These are phyloP conservation scores for Cyphellophora europaea DNA, from an alignment of 2,329 filamentous ascomycete species.

Conservation along the genomic window DNA sequence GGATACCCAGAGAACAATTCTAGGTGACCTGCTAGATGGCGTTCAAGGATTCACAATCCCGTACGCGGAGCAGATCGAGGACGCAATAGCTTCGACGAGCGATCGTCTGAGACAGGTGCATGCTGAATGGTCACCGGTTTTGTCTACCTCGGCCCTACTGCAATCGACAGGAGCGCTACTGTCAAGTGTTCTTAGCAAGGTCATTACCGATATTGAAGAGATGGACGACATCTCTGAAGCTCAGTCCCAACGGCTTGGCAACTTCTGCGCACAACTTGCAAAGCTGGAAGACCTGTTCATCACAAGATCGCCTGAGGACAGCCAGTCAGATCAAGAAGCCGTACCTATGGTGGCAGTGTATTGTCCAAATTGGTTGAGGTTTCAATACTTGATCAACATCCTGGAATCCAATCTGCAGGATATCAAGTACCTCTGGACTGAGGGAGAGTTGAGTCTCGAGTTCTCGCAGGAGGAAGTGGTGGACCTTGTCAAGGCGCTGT, in stretches of 20 bases:
- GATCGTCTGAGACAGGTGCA: slow-evolving; percentile 50
- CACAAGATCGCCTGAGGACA: slow-evolving; percentile 26
- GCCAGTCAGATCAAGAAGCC: slow-evolving; percentile 21
- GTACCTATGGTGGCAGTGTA: slow-evolving; percentile 52
- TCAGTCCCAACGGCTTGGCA: slow-evolving; percentile 50
- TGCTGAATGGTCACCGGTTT: slow-evolving; percentile 46
- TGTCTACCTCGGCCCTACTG: slow-evolving; percentile 51
- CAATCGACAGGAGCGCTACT: slow-evolving; percentile 53
- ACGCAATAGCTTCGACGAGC: slow-evolving; percentile 48
- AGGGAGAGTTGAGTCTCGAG: slow-evolving; percentile 54
- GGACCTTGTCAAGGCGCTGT: slow-evolving; percentile 54
- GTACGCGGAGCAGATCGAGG: slow-evolving; percentile 51
- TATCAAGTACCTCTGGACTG: slow-evolving; percentile 56
- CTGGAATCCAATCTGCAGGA: slow-evolving; percentile 54
- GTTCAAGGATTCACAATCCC: slow-evolving; percentile 54
- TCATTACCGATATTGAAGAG: slow-evolving; percentile 54
- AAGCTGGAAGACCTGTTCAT: slow-evolving; percentile 49
- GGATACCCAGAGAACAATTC: slow-evolving; percentile 54
- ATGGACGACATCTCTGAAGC: slow-evolving; percentile 55
- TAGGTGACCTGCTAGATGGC: slow-evolving; percentile 53
- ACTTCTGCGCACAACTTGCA: slow-evolving; percentile 47
- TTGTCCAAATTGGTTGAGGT: slow-evolving; percentile 54
- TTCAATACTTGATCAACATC: slow-evolving; percentile 56
- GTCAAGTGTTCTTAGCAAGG: slow-evolving; percentile 47
- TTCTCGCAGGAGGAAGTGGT: slow-evolving; percentile 53